Evolutionary conservation across 129 eudicot species (phyloP).

Genomic region (Escallonia rubra): DNA sequence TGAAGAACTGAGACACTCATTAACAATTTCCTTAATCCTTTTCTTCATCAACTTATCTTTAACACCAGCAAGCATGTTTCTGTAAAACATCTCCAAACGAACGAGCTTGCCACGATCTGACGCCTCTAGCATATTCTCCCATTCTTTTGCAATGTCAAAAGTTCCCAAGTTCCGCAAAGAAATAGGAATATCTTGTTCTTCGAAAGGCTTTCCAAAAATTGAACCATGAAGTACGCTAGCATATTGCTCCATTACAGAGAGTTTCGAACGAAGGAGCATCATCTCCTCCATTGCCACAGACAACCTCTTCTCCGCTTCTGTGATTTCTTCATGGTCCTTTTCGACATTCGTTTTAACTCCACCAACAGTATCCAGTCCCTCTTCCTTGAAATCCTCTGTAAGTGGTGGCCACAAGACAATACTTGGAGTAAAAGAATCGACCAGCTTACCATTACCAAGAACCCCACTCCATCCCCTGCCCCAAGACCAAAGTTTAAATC

Average conservation of each 20-base stretch:
- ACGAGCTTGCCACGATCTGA: constrained; percentile 50
- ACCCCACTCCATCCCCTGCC: constrained; percentile 91
- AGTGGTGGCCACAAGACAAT: constrained; percentile 76
- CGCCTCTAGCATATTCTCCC: constrained; percentile 77
- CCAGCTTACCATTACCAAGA: constrained; percentile 67
- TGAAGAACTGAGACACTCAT: constrained; percentile 49
- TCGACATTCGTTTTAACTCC: constrained; percentile 7
- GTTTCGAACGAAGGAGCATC: constrained; percentile 43
- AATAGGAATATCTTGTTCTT: constrained; percentile 51
- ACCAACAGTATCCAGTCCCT: constrained; percentile 1
- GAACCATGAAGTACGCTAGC: constrained; percentile 78
- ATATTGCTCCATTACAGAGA: constrained; percentile 51
- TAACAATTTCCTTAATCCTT: constrained; percentile 56
- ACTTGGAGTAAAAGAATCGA: constrained; percentile 50
- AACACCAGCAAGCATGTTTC: constrained; percentile 64
- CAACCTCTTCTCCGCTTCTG: constrained; percentile 37
- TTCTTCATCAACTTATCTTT: constrained; percentile 76
- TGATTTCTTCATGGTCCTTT: constrained; percentile 19
- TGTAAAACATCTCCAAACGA: constrained; percentile 65
- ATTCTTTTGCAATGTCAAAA: constrained; percentile 64
- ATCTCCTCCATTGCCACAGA: constrained; percentile 54
- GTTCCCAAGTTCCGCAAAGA: constrained; percentile 32
- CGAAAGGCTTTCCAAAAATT: constrained; percentile 65
- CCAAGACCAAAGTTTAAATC: constrained; percentile 86
- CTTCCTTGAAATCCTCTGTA: constrained; percentile 27